Conservation (phyloP, 2,329 filamentous ascomycete species). For the Aspergillus phoenicis region DNA sequence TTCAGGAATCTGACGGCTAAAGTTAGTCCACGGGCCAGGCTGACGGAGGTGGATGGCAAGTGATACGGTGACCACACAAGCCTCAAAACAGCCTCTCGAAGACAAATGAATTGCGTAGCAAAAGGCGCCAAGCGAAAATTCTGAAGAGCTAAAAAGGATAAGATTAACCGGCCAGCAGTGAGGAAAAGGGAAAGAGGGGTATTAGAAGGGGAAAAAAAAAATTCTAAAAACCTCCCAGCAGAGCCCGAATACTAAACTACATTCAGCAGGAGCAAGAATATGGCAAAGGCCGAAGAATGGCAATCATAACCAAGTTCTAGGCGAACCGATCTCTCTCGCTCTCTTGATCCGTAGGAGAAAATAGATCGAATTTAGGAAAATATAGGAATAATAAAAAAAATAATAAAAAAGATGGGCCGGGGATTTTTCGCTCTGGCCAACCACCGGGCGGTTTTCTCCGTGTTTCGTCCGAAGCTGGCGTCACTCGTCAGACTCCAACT, state of each 20-base stretch:
- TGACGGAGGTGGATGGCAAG: neutral
- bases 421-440: constrained; percentile 6
- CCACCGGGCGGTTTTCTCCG: neutral
- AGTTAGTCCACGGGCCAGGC: neutral
- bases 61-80: constrained; percentile 2
- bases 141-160: neutral
- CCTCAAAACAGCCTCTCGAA: neutral
- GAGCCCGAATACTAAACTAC: neutral
- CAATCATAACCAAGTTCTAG: neutral
- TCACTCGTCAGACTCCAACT: neutral
- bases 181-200: neutral
- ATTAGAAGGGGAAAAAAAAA: neutral
- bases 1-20: neutral
- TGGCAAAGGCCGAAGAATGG: neutral
- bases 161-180: neutral
- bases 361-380: too few relatives aligned
- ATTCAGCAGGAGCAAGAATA: neutral
- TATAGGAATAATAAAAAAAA: neutral
- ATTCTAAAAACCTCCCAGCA: neutral
- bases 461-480: constrained; percentile 7
- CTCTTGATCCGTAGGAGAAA: too few relatives aligned
- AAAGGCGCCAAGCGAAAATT: neutral
- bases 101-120: neutral
- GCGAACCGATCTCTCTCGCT: neutral
- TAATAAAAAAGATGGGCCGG: neutral